These are phyloP conservation scores for Carex arenaria DNA, from an alignment of 202 grass and related monocot species.

Conservation along the genomic window DNA sequence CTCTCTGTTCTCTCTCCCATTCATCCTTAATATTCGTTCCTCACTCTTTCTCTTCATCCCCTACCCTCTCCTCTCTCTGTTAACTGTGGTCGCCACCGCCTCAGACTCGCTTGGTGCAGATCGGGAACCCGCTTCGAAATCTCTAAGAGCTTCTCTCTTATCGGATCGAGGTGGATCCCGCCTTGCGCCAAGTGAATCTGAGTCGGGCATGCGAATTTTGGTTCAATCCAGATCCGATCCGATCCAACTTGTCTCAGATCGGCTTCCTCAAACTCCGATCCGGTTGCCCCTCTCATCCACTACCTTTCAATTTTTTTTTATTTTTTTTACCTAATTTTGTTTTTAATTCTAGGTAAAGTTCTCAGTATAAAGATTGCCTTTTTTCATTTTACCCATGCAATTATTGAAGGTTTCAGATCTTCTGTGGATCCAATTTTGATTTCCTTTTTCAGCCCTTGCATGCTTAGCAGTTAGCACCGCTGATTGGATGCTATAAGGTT, in stretches of 20 bases:
- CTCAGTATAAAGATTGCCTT: not conserved
- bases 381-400: not conserved
- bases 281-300: not conserved
- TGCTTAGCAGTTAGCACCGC: not conserved
- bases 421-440: not conserved
- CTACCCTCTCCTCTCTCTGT: not conserved
- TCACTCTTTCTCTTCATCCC: constrained; percentile 11
- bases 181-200: constrained; percentile 99
- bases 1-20: not conserved
- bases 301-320: not conserved
- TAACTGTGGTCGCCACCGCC: constrained; percentile 43
- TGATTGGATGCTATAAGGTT: not conserved
- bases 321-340: not conserved
- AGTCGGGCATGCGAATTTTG: constrained; percentile 53
- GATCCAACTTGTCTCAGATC: not conserved
- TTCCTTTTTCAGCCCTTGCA: not conserved
- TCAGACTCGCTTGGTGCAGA: constrained; percentile 99
- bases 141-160: constrained; percentile 16
- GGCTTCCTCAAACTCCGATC: not conserved
- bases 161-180: constrained; percentile 57
- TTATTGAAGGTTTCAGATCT: constrained; percentile 3
- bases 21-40: not conserved
- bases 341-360: not conserved
- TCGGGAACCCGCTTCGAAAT: constrained; percentile 68
- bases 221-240: not conserved